A percentile compares a stretch with the other conserved stretches of the same genome.
Conservation (phyloP, 768 basidiomycete species). For the Trametes cingulata region DNA sequence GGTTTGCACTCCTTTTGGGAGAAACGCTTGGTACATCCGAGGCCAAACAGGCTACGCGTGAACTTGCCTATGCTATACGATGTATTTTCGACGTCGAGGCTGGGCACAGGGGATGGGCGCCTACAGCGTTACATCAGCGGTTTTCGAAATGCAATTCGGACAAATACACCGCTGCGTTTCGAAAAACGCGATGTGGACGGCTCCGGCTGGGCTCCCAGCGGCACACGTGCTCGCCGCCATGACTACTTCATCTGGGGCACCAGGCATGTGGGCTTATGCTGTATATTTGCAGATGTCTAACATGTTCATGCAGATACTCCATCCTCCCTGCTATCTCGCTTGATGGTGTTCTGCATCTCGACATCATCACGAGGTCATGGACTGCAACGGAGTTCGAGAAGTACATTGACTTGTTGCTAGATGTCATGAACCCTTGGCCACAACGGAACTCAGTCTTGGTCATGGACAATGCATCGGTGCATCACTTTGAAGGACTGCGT, state of each 20-base stretch:
- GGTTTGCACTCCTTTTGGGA: too few species aligned
- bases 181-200: too few species aligned
- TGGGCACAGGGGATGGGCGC: too few species aligned
- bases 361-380: conserved; percentile 27
- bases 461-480: conserved; percentile 25
- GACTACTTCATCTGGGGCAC: conserved; percentile 30
- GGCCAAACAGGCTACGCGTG: too few species aligned
- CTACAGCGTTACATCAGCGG: too few species aligned
- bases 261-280: not conserved
- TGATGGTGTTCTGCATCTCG: conserved; percentile 29
- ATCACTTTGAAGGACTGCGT: not conserved
- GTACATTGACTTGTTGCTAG: conserved; percentile 25
- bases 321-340: conserved; percentile 34
- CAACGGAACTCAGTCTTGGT: conserved; percentile 26
- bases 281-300: too few species aligned
- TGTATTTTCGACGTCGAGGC: too few species aligned
- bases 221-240: conserved; percentile 24
- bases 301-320: conserved; percentile 26
- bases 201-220: conserved; percentile 35
- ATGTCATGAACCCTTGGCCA: conserved; percentile 6
- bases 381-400: conserved; percentile 20
- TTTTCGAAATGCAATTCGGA: too few species aligned
- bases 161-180: too few species aligned
- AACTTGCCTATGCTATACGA: too few species aligned
- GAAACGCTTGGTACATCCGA: too few species aligned